phyloP scores from a whole-genome alignment of 495 filamentous ascomycete species.

The Talaromyces proteolyticus region DNA sequence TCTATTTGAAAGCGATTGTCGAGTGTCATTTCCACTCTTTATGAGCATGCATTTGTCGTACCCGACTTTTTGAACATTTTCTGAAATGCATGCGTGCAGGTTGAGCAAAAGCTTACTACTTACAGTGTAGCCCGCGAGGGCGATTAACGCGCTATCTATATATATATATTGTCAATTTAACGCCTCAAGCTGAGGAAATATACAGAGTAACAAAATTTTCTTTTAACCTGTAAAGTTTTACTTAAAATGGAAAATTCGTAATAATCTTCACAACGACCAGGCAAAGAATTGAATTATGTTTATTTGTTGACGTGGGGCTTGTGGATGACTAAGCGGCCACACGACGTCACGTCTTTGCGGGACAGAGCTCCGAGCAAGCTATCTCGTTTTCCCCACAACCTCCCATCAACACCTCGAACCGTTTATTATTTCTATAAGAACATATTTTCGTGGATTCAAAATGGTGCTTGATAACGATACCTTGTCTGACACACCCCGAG shows the following conservation, averaged over 20 bases:
- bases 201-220: neutral
- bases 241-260: too few relatives aligned
- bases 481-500: neutral
- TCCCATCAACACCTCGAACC: neutral
- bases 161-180: neutral
- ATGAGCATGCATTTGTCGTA: neutral
- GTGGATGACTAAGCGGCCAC: conserved; percentile 4
- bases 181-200: neutral
- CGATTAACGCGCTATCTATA: neutral
- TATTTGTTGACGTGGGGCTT: neutral
- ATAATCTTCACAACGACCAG: too few relatives aligned
- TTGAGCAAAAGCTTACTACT: conserved; percentile 5
- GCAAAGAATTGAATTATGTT: neutral
- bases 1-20: too few relatives aligned
- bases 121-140: conserved; percentile 9
- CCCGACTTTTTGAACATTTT: neutral
- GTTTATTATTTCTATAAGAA: neutral
- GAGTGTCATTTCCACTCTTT: neutral
- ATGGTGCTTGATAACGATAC: conserved; percentile 2
- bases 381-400: neutral
- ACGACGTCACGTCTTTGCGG: conserved; percentile 5
- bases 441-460: neutral
- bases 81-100: too few relatives aligned
- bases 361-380: neutral
- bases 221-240: neutral